phyloP scores from a whole-genome alignment of 495 filamentous ascomycete species.

The Saxispiralis lemnorum region DNA sequence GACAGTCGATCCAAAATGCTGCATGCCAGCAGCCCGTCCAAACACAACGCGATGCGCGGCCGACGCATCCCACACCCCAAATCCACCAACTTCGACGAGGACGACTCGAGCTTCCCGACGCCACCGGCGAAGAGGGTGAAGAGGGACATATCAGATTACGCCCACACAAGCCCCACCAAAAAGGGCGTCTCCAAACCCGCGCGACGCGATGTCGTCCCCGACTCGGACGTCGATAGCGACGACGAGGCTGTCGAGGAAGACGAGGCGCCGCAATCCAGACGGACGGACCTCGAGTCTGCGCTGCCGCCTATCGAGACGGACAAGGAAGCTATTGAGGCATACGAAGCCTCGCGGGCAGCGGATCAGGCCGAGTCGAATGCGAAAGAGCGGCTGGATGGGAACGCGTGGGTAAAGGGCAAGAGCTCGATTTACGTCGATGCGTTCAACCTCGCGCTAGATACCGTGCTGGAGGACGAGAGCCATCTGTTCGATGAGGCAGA shows the following conservation, averaged over 20 bases:
- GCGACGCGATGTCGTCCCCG: slow-evolving; percentile 12
- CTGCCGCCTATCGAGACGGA: slow-evolving; percentile 50
- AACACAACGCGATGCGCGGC: slow-evolving; percentile 25
- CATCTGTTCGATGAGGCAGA: slow-evolving; percentile 77
- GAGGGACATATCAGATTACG: slow-evolving; percentile 1
- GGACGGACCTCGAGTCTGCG: slow-evolving; percentile 62
- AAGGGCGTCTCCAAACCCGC: background rate
- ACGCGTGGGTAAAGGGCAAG: slow-evolving; percentile 42
- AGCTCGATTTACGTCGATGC: slow-evolving; percentile 92
- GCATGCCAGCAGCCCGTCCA: slow-evolving; percentile 18
- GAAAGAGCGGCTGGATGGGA: slow-evolving; percentile 33
- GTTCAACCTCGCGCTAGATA: slow-evolving; percentile 84
- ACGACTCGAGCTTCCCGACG: slow-evolving; percentile 11
- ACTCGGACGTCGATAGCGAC: slow-evolving; percentile 22
- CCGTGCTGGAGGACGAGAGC: slow-evolving; percentile 73
- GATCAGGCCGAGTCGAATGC: slow-evolving; percentile 26
- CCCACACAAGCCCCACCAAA: background rate
- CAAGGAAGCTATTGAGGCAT: slow-evolving; percentile 59
- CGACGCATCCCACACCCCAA: slow-evolving; percentile 18
- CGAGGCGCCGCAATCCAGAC: slow-evolving; percentile 19
- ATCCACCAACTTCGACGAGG: slow-evolving; percentile 20
- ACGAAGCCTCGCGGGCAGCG: slow-evolving; percentile 42
- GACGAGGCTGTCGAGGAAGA: slow-evolving; percentile 9
- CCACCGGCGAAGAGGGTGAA: slow-evolving; percentile 20
- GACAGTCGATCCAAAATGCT: slow-evolving; percentile 5